phyloP scores from a whole-genome alignment of 73 alveolate genomes.

The Tetrahymena malaccensis region DNA sequence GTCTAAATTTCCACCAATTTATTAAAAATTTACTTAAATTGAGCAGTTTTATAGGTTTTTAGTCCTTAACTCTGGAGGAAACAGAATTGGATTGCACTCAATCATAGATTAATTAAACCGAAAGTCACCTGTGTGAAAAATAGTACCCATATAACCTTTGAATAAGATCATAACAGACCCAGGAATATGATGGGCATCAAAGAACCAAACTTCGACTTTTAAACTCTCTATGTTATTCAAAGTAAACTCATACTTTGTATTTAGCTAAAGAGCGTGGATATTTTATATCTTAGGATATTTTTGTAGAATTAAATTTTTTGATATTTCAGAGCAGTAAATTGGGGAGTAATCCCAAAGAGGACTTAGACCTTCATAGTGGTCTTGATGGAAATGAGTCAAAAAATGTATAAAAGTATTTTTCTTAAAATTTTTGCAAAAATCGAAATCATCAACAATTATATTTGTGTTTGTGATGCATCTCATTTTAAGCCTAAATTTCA shows the following conservation, averaged over 20 bases:
- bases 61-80: constrained; percentile 40
- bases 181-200: constrained; percentile 75
- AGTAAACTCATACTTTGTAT: constrained; percentile 25
- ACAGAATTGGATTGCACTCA: constrained; percentile 23
- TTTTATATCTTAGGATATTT: constrained; percentile 54
- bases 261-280: neutral
- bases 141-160: constrained; percentile 71
- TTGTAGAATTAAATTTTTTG: constrained; percentile 48
- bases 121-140: constrained; percentile 76
- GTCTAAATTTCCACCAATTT: neutral
- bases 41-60: constrained; percentile 3
- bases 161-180: constrained; percentile 71
- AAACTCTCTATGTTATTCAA: constrained; percentile 41
- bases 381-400: constrained; percentile 68
- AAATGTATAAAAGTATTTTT: constrained; percentile 49
- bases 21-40: neutral
- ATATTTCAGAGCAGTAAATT: constrained; percentile 45
- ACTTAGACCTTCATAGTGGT: constrained; percentile 59
- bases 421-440: constrained; percentile 42
- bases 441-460: constrained; percentile 68
- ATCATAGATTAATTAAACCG: constrained; percentile 51
- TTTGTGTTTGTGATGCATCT: constrained; percentile 58
- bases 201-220: constrained; percentile 35
- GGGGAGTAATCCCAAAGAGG: constrained; percentile 67
- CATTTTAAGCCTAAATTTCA: constrained; percentile 6